Percentiles rank a stretch among this genome's conserved stretches.
phyloP scores from a whole-genome alignment of 805 yeast species.

The Saccharomyces kudriavzevii region DNA sequence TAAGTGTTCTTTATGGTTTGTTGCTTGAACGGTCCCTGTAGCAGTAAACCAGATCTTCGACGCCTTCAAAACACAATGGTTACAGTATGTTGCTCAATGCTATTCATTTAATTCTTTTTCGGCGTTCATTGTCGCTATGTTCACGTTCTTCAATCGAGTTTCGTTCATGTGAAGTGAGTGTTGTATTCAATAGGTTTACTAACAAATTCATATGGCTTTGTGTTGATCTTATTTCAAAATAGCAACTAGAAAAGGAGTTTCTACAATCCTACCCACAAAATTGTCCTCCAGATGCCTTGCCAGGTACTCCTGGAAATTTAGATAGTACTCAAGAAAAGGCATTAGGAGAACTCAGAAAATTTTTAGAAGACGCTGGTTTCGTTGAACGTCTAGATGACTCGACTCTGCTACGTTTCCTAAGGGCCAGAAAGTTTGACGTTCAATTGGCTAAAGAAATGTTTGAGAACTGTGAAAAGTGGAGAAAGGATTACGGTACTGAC shows the following conservation, averaged over 20 bases:
- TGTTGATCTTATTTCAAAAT: background rate
- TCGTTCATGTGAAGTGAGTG: background rate
- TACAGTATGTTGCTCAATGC: constrained; percentile 9
- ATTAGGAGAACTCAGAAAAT: constrained; percentile 49
- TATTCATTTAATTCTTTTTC: background rate
- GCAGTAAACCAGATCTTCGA: background rate
- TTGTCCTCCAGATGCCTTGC: constrained; percentile 50
- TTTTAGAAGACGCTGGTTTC: constrained; percentile 57
- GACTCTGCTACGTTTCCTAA: constrained; percentile 70
- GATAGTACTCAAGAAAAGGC: constrained; percentile 58
- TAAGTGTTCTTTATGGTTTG: background rate
- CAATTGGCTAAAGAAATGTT: constrained; percentile 75
- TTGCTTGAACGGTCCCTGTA: background rate
- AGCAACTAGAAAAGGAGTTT: constrained; percentile 22
- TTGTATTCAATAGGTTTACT: constrained; percentile 1
- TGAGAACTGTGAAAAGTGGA: constrained; percentile 84
- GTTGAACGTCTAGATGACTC: constrained; percentile 82
- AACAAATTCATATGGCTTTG: constrained; percentile 1
- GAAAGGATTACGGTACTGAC: constrained; percentile 77
- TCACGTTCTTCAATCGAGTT: background rate
- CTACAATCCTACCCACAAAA: constrained; percentile 62
- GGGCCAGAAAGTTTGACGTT: constrained; percentile 92
- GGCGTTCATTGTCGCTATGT: background rate
- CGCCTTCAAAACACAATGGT: constrained; percentile 6
- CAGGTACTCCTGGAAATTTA: constrained; percentile 78